These are phyloP conservation scores for Mycena indigotica DNA, from an alignment of 768 basidiomycete species.

Conservation along the genomic window DNA sequence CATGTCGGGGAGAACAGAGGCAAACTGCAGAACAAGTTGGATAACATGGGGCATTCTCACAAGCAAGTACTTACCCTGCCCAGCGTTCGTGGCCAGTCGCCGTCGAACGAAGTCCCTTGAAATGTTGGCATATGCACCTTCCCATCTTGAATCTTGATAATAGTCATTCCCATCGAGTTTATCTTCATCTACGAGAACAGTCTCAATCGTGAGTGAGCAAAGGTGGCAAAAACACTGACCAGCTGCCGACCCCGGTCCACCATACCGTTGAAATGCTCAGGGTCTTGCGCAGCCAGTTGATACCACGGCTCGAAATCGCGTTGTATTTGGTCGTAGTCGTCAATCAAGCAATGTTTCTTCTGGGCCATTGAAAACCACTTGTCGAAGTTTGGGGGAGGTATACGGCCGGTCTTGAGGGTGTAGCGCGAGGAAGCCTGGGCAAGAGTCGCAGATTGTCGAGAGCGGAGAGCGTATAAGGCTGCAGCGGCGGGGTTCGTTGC, in stretches of 20 bases:
- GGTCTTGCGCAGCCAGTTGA: constrained; percentile 14
- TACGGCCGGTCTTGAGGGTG: constrained; percentile 17
- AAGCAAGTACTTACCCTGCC: constrained; percentile 2
- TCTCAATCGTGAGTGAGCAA: background rate
- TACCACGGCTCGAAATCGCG: constrained; percentile 25
- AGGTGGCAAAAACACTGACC: too few species aligned
- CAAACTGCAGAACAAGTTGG: constrained; percentile 8
- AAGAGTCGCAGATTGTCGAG: constrained; percentile 17
- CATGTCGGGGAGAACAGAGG: constrained; percentile 20
- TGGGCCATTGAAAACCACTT: constrained; percentile 20
- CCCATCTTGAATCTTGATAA: constrained; percentile 16
- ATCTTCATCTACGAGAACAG: constrained; percentile 8
- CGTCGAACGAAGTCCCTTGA: constrained; percentile 15
- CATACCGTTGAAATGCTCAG: constrained; percentile 17
- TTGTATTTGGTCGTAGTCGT: constrained; percentile 21
- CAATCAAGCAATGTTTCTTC: constrained; percentile 20
- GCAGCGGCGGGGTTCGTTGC: constrained; percentile 9
- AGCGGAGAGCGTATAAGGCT: constrained; percentile 12
- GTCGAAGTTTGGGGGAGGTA: constrained; percentile 19
- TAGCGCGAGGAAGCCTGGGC: constrained; percentile 23
- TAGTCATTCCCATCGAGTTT: constrained; percentile 21
- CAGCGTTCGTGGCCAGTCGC: constrained; percentile 20
- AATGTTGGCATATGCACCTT: constrained; percentile 17
- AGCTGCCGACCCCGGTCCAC: constrained; percentile 10
- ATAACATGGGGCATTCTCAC: background rate